These are phyloP conservation scores for Diaporthe destruens DNA, from an alignment of 2,329 filamentous ascomycete genomes.

Conservation along the genomic window DNA sequence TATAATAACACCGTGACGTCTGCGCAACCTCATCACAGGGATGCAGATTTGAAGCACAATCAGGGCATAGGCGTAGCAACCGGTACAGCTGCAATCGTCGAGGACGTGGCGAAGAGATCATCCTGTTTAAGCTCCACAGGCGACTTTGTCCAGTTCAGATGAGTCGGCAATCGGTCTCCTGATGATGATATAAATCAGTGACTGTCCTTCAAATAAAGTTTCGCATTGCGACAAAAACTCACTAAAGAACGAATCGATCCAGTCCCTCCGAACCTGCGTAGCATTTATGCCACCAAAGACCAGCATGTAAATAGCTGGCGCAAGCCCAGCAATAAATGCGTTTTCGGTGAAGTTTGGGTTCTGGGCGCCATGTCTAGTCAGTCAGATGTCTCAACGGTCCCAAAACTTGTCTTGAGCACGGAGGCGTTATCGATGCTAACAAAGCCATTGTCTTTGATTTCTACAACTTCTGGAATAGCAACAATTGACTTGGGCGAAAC, in stretches of 20 bases:
- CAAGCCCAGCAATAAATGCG: slow-evolving; percentile 3
- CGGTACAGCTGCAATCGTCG: slow-evolving; percentile 16
- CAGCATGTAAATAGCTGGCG: slow-evolving; percentile 44
- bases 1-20: not conserved
- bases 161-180: slow-evolving; percentile 25
- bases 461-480: too few relatives aligned
- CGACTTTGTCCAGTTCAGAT: slow-evolving; percentile 26
- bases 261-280: slow-evolving; percentile 42
- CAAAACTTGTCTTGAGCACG: too few relatives aligned
- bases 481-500: not conserved
- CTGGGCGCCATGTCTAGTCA: not conserved
- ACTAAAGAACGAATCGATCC: slow-evolving; percentile 44
- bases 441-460: too few relatives aligned
- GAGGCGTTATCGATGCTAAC: too few relatives aligned
- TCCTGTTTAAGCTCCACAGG: slow-evolving; percentile 12
- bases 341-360: slow-evolving; percentile 11
- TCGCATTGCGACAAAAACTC: not conserved
- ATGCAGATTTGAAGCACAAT: not conserved
- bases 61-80: slow-evolving; percentile 2
- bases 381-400: not conserved
- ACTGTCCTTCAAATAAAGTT: not conserved
- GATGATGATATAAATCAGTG: not conserved
- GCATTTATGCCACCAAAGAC: slow-evolving; percentile 43
- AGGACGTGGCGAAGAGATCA: slow-evolving; percentile 20
- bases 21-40: too few relatives aligned